Percentiles rank a stretch among this genome's conserved stretches.
phyloP scores from a whole-genome alignment of 495 filamentous ascomycete genomes.

The Annulohypoxylon bovei region DNA sequence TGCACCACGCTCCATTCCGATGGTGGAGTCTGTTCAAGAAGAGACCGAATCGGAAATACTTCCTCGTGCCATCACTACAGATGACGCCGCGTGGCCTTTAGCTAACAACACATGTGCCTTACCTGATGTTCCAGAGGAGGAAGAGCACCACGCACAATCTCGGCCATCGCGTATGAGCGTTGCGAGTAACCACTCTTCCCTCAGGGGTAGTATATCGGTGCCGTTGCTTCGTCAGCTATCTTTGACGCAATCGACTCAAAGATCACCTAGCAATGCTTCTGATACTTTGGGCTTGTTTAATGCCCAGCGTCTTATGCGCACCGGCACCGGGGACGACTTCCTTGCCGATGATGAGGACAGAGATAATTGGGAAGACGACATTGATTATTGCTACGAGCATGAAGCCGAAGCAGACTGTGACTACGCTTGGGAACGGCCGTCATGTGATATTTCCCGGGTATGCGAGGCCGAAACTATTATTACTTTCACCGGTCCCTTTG shows the following conservation, averaged over 20 bases:
- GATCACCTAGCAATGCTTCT: conserved; percentile 56
- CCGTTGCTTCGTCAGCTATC: conserved; percentile 56
- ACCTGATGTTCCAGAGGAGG: conserved; percentile 79
- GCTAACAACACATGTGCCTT: conserved; percentile 61
- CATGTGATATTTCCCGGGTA: conserved; percentile 52
- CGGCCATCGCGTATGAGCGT: conserved; percentile 52
- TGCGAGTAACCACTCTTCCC: conserved; percentile 53
- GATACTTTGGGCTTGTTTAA: conserved; percentile 56
- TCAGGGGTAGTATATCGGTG: conserved; percentile 58
- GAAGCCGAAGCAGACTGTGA: conserved; percentile 90
- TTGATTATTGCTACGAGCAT: conserved; percentile 94
- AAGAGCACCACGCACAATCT: conserved; percentile 57
- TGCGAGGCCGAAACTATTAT: conserved; percentile 39
- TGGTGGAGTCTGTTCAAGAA: conserved; percentile 46
- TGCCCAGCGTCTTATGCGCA: conserved; percentile 46
- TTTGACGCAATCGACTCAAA: conserved; percentile 43
- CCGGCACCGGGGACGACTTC: conserved; percentile 45
- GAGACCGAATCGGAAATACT: conserved; percentile 33
- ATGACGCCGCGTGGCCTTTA: conserved; percentile 61
- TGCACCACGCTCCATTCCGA: conserved; percentile 40
- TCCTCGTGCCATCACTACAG: conserved; percentile 57
- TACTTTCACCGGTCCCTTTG: conserved; percentile 14
- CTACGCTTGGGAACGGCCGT: conserved; percentile 81
- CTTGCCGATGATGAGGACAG: conserved; percentile 52
- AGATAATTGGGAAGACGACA: conserved; percentile 89